Base-by-base conservation (phyloP, 805 yeast species). In the Sugiyamaella floridensis region DNA sequence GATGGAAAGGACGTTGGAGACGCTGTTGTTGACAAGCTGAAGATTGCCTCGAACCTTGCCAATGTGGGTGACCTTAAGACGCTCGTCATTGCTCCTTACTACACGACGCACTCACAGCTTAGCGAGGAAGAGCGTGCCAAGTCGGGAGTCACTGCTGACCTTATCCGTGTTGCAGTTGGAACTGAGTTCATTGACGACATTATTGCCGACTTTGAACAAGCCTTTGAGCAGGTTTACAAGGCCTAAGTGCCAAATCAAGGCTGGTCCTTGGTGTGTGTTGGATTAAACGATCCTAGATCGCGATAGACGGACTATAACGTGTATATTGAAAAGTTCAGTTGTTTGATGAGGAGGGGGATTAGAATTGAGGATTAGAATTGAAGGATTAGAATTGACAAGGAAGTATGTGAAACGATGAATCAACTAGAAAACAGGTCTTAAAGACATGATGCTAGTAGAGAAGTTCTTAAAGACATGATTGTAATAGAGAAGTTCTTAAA, bases 1-100 rank as follows among this genome's bases (percentile, higher is more conserved):
- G 79, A 73, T 40, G 80, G 79, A 18, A 67, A 80, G 62, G 85
- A 82, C 59, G 80, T 90, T 42, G 89, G 95, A 62, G 90, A 92
- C 51, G 78, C 76, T 61, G 88, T 89, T 55, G 96, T 88, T 55
- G 96, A 90, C 70, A 74, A 72, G 61, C 80, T 93, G 70, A 80
- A 88, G 71, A 72, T 93, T 53, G 95, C 96, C 52, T 85, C 96
- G 32, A 87, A 89, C 74, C 81, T 93, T 67, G 98, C 99, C 48
- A 92, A 92, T 65, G 97, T 92, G 54, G 99, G 99, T 67, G 99
- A 92, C 66, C 83, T 92, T 48, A 93, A 92, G 76, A 88, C 98
- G 45, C 78, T 92, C 67, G 95, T 92, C 54, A 92, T 92, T 70
- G 90, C 97, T 51, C 99, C 99, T 59, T 90, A 85, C 78, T 89